A percentile compares a stretch with the other conserved stretches of the same genome.
Evolutionary conservation across 768 basidiomycete species (phyloP).

Genomic region (Phlebiopsis gigantea): DNA sequence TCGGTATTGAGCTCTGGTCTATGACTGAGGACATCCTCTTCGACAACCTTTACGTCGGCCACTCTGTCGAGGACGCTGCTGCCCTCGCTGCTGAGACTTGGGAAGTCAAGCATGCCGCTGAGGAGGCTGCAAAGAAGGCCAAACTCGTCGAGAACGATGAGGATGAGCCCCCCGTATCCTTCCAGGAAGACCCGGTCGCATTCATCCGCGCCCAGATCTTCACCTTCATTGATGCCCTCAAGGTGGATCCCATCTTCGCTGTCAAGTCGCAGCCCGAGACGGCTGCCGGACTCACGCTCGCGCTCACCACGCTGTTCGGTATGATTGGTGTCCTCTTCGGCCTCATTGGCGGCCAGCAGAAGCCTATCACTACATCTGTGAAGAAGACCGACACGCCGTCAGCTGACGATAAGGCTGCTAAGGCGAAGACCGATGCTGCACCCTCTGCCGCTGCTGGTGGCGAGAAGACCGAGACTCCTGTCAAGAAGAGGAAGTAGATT

Average conservation of each 20-base stretch:
- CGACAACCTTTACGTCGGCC: conserved; percentile 91
- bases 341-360: conserved; percentile 67
- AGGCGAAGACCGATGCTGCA: conserved; percentile 46
- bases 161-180: conserved; percentile 37
- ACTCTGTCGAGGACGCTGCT: conserved; percentile 84
- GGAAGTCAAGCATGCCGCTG: conserved; percentile 81
- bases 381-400: conserved; percentile 74
- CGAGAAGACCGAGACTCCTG: conserved; percentile 55
- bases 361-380: conserved; percentile 69
- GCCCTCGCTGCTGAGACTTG: conserved; percentile 84
- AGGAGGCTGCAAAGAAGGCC: conserved; percentile 55
- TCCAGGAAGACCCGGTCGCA: conserved; percentile 65
- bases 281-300: conserved; percentile 69
- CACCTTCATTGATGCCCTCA: conserved; percentile 74
- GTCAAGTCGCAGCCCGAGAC: conserved; percentile 89
- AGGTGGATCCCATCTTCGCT: conserved; percentile 71
- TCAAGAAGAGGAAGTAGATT: conserved; percentile 73
- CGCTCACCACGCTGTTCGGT: conserved; percentile 74
- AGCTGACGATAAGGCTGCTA: conserved; percentile 48
- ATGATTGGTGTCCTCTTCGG: conserved; percentile 80
- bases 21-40: conserved; percentile 97
- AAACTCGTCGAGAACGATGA: conserved; percentile 36
- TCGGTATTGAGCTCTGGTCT: conserved; percentile 98
- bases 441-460: conserved; percentile 71
- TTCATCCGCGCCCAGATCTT: conserved; percentile 77